These are phyloP conservation scores for Azolla pinnata DNA, from an alignment of 75 land plant species.

Conservation along the genomic window DNA sequence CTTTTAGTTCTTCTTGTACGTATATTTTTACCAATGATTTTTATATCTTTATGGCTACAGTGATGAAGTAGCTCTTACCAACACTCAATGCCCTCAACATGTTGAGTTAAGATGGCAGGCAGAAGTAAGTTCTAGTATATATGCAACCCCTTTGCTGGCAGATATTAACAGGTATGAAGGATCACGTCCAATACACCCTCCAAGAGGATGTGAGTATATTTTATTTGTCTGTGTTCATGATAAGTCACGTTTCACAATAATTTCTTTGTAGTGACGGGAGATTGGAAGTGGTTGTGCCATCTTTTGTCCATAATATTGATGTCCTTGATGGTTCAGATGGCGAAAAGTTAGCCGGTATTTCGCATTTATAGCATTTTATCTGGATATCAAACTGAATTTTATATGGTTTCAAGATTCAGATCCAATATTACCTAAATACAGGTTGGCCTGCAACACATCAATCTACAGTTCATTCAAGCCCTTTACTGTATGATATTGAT, in stretches of 20 bases:
- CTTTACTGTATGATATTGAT: constrained; percentile 89
- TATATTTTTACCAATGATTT: constrained; percentile 2
- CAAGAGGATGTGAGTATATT: no score
- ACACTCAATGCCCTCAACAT: constrained; percentile 69
- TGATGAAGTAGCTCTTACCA: constrained; percentile 79
- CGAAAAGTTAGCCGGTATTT: constrained; percentile 83
- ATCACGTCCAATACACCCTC: no score
- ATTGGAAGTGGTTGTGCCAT: constrained; percentile 88
- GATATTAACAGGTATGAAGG: constrained; percentile 78
- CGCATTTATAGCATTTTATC: not conserved
- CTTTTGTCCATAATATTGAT: constrained; percentile 94
- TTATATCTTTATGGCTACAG: constrained; percentile 26
- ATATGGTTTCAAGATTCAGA: not conserved
- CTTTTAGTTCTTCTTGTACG: no score
- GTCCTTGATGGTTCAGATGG: constrained; percentile 96
- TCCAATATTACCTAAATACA: no score
- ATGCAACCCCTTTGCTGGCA: constrained; percentile 64
- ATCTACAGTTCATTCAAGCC: constrained; percentile 87
- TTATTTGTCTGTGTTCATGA: not conserved
- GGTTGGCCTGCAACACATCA: constrained; percentile 99
- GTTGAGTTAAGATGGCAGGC: constrained; percentile 97
- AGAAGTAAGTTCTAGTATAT: constrained; percentile 94
- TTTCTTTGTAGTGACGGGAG: constrained; percentile 92
- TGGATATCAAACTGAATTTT: not conserved
- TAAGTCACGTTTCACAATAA: no score